Evolutionary conservation across 2,329 filamentous ascomycete genomes (phyloP).

Genomic region (Chrysoporthe cubensis): DNA sequence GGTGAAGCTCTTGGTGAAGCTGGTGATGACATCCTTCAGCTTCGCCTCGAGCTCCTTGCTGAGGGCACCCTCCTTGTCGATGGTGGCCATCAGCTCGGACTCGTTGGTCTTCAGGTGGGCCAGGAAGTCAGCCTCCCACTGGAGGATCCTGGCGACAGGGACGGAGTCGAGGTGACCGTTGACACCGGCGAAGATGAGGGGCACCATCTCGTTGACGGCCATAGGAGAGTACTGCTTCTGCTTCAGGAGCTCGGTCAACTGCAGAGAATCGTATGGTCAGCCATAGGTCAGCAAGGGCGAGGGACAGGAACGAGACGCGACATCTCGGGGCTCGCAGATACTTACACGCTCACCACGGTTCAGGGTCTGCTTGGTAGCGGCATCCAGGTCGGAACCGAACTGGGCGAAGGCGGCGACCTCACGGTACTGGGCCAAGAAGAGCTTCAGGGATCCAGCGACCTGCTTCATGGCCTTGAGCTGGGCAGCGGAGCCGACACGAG

Average conservation of each 20-base stretch:
- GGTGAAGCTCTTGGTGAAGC: constrained; percentile 94
- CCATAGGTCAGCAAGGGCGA: constrained; percentile 25
- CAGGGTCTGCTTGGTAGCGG: constrained; percentile 97
- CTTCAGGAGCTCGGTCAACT: constrained; percentile 96
- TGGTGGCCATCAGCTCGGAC: constrained; percentile 77
- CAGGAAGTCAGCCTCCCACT: constrained; percentile 95
- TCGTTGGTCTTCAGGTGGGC: constrained; percentile 91
- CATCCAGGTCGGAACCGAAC: constrained; percentile 99
- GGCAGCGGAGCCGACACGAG: constrained; percentile 98
- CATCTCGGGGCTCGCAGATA: constrained; percentile 33
- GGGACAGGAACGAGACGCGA: neutral
- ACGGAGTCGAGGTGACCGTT: constrained; percentile 91
- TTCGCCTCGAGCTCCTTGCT: constrained; percentile 91
- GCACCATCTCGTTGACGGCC: constrained; percentile 99
- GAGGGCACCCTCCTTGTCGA: constrained; percentile 93
- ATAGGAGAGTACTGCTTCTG: constrained; percentile 99
- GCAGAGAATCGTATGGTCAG: constrained; percentile 35
- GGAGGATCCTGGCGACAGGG: constrained; percentile 87
- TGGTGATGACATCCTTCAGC: constrained; percentile 74
- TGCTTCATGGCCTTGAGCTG: constrained; percentile 99
- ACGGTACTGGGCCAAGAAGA: constrained; percentile 99
- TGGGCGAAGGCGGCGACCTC: constrained; percentile 99
- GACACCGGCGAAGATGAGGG: constrained; percentile 98
- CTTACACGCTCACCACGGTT: constrained; percentile 95
- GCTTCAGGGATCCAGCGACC: constrained; percentile 98